Percentiles rank a stretch among this genome's conserved stretches.
phyloP scores from a whole-genome alignment of 805 yeast species.

The Candida vartiovaarae region DNA sequence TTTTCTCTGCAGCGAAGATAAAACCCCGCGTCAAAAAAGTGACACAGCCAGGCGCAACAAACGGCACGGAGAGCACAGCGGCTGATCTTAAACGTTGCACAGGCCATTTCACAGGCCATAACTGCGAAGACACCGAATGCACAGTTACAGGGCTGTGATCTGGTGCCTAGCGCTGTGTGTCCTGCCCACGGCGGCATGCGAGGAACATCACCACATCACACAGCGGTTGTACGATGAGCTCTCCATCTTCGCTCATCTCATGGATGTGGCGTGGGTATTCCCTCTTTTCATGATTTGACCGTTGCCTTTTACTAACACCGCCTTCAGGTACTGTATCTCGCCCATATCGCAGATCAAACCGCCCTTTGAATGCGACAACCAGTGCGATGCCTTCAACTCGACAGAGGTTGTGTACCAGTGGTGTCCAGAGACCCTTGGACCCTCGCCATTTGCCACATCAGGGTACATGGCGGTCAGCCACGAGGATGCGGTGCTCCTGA shows the following conservation, averaged over 20 bases:
- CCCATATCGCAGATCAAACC: slow-evolving; percentile 12
- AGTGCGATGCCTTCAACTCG: slow-evolving; percentile 16
- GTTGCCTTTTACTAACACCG: neutral
- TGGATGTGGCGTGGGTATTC: slow-evolving; percentile 19
- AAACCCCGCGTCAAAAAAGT: too few relatives aligned
- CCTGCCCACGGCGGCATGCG: neutral
- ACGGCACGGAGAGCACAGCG: too few relatives aligned
- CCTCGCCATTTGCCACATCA: slow-evolving; percentile 10
- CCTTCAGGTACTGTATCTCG: slow-evolving; percentile 18
- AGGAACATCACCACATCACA: slow-evolving; percentile 4
- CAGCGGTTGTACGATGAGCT: slow-evolving; percentile 10
- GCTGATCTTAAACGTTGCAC: too few relatives aligned
- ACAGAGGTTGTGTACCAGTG: slow-evolving; percentile 21
- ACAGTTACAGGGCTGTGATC: neutral
- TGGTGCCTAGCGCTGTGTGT: neutral
- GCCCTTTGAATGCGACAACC: slow-evolving; percentile 22
- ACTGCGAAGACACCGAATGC: too few relatives aligned
- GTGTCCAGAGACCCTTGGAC: slow-evolving; percentile 10
- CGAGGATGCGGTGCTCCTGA: slow-evolving; percentile 4
- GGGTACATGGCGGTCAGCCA: slow-evolving; percentile 21
- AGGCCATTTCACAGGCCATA: too few relatives aligned
- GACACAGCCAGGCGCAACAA: too few relatives aligned
- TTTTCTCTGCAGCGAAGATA: too few relatives aligned
- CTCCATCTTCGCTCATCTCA: slow-evolving; percentile 14
- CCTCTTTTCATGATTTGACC: neutral